Evolutionary conservation across 306 rosid species (phyloP).

Genomic region (Datisca glomerata): DNA sequence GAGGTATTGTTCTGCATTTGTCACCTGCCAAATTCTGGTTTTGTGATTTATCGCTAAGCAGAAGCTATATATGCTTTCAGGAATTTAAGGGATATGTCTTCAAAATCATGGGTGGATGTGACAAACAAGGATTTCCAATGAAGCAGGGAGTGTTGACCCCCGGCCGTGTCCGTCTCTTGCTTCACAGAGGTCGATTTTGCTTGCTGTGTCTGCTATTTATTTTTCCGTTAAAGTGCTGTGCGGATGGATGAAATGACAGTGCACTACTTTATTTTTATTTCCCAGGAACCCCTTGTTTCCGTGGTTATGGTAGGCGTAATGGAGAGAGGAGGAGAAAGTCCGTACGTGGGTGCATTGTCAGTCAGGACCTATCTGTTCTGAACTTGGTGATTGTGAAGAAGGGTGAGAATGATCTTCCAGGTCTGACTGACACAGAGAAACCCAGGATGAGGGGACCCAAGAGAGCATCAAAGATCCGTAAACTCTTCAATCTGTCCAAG

Average conservation of each 20-base stretch:
- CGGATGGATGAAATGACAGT: too few relatives aligned
- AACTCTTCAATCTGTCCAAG: conserved; percentile 30
- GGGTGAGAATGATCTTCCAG: conserved; percentile 35
- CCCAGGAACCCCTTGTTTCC: conserved; percentile 39
- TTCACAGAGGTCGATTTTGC: conserved; percentile 21
- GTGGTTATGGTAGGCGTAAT: conserved; percentile 32
- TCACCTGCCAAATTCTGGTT: too few relatives aligned
- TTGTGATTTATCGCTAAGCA: background rate
- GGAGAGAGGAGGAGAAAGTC: conserved; percentile 43
- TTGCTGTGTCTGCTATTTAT: background rate
- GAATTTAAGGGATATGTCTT: conserved; percentile 35
- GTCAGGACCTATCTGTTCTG: conserved; percentile 37
- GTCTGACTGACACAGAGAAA: conserved; percentile 33
- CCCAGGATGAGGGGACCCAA: conserved; percentile 50
- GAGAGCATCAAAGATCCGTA: conserved; percentile 42
- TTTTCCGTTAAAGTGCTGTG: background rate
- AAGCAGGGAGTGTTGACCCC: conserved; percentile 43
- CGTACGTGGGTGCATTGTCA: conserved; percentile 39
- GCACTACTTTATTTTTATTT: too few relatives aligned
- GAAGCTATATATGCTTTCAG: conserved; percentile 14
- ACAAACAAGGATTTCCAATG: conserved; percentile 46
- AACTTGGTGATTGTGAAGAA: conserved; percentile 43
- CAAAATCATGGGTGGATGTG: conserved; percentile 41
- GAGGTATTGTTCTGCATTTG: conserved; percentile 9
- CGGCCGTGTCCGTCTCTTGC: conserved; percentile 36